phyloP scores from a whole-genome alignment of 1,284 basidiomycete species.

The Fomitopsis betulina region DNA sequence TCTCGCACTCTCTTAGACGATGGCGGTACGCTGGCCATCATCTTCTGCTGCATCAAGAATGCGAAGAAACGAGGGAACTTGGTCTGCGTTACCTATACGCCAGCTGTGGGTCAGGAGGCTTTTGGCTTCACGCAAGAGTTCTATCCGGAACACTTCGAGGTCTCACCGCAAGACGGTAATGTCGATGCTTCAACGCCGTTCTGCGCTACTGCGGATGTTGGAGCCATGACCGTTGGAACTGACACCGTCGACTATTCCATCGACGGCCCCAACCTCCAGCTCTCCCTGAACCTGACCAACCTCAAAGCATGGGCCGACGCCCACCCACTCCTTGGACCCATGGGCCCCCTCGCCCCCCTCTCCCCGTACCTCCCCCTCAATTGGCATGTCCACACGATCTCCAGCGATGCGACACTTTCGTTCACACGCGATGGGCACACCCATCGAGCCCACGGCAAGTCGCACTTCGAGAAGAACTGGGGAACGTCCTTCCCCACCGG shows the following conservation, averaged over 20 bases:
- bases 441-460: slow-evolving; percentile 9
- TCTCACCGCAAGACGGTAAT: background rate
- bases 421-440: slow-evolving; percentile 12
- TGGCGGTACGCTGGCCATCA: slow-evolving; percentile 21
- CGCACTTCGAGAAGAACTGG: slow-evolving; percentile 28
- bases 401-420: slow-evolving; percentile 14
- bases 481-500: slow-evolving; percentile 21
- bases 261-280: slow-evolving; percentile 7
- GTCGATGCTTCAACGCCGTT: slow-evolving; percentile 10
- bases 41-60: slow-evolving; percentile 24
- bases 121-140: slow-evolving; percentile 18
- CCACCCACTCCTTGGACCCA: slow-evolving; percentile 15
- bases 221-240: slow-evolving; percentile 14
- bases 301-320: slow-evolving; percentile 16
- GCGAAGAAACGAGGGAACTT: slow-evolving; percentile 17
- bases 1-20: slow-evolving; percentile 19
- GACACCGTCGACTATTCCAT: slow-evolving; percentile 16
- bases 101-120: background rate
- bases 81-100: slow-evolving; percentile 19
- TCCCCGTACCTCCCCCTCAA: slow-evolving; percentile 21
- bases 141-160: slow-evolving; percentile 16
- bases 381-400: slow-evolving; percentile 22
- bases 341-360: slow-evolving; percentile 18
- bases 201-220: slow-evolving; percentile 15
- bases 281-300: slow-evolving; percentile 15